Conservation (phyloP, 805 yeast genomes). For the Yamadazyma sp. region DNA sequence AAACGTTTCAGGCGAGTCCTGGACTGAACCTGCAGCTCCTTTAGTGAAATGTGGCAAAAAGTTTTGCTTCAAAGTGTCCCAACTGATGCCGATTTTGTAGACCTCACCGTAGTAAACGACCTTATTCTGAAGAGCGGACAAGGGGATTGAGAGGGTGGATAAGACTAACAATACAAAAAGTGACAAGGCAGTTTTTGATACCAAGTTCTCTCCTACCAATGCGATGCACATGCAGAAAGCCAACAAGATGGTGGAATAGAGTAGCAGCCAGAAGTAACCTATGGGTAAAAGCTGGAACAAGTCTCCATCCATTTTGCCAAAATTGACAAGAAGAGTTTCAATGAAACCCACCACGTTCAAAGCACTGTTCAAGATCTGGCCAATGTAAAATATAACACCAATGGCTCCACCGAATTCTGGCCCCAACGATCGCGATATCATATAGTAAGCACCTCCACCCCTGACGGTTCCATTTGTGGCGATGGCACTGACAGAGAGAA, state of each 20-base stretch:
- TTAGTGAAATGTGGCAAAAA: conserved; percentile 77
- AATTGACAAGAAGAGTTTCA: conserved; percentile 82
- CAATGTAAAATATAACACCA: conserved; percentile 90
- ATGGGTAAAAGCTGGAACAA: conserved; percentile 61
- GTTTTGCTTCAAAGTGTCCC: conserved; percentile 65
- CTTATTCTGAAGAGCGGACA: conserved; percentile 64
- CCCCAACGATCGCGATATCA: conserved; percentile 93
- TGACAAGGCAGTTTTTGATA: conserved; percentile 77
- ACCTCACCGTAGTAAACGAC: conserved; percentile 56
- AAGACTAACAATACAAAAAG: conserved; percentile 64
- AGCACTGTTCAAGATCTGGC: conserved; percentile 89
- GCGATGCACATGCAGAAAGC: conserved; percentile 74
- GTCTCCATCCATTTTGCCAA: conserved; percentile 62
- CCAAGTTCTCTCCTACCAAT: conserved; percentile 75
- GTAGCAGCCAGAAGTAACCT: conserved; percentile 64
- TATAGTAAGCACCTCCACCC: conserved; percentile 98
- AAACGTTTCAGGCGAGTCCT: conserved; percentile 64
- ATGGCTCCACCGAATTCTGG: conserved; percentile 99
- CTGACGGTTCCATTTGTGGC: conserved; percentile 96
- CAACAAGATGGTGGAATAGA: conserved; percentile 70
- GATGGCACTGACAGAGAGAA: conserved; percentile 89
- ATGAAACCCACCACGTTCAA: conserved; percentile 94
- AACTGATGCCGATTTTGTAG: conserved; percentile 70
- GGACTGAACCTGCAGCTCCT: conserved; percentile 90
- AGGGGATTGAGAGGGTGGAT: conserved; percentile 79